Base-by-base conservation (phyloP, 2,329 filamentous ascomycete genomes). In the Fusarium torulosum region DNA sequence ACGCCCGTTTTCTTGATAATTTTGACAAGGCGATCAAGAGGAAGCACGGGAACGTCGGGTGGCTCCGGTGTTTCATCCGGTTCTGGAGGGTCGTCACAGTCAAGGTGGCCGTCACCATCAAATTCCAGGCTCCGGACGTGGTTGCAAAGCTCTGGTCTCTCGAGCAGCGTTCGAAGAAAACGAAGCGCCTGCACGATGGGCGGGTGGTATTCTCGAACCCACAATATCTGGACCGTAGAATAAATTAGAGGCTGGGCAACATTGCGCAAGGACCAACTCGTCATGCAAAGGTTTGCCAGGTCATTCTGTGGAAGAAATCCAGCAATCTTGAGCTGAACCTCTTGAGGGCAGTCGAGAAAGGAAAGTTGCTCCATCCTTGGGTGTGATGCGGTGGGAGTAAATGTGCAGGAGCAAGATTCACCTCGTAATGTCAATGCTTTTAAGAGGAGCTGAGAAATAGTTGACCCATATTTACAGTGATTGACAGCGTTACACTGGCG, bases 141-240 rank as follows among this genome's bases (percentile, higher is more conserved):
- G 14, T 10, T 8, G 37, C 35, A 19, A 1, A 64, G n/a, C 2
- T 53, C 21, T 2, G 51, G 46, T 4, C 17, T 53, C 14, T 23
- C 15, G 2, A 61, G 42, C 1, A 64, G 14, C 7, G 35, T 64
- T 19, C 60, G 45, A 2, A 35, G 7, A 4, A 56, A 7, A 1
- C 33, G 15, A 1, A 56, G 27, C 5, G 15, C 9, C 20, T 21
- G 17, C 2, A 19, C 17, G 14, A 52, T 19, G 1, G 53, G 53
- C 3, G 45, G 14, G 17, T 51, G 6, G 1, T 15, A 51, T 4
- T 15, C 6, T 6, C 45, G 29, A 0, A 3, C 7, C 53, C 53
- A 56, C 1, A n/a, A 8, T 17, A 43, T 23, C 15, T 43, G 38
- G 20, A 52, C 8, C 8, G 25, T 7, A 7, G 25, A 55, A 13